phyloP scores from a whole-genome alignment of 805 yeast species.

The Saccharomyces kudriavzevii region DNA sequence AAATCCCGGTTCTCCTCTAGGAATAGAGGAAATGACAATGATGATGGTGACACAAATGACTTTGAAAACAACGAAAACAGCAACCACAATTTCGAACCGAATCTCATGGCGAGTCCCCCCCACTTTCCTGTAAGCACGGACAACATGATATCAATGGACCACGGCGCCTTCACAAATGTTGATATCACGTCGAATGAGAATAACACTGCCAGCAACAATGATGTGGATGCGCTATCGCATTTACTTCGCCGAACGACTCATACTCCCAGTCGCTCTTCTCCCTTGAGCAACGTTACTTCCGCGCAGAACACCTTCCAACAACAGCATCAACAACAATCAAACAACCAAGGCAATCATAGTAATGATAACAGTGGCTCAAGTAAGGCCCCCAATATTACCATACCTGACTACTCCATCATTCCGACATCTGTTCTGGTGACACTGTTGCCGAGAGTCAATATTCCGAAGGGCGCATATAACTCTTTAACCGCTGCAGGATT shows the following conservation, averaged over 20 bases:
- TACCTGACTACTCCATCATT: conserved; percentile 26
- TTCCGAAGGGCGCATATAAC: conserved; percentile 65
- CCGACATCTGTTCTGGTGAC: conserved; percentile 33
- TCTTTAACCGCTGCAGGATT: conserved; percentile 61
- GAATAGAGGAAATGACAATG: conserved; percentile 1
- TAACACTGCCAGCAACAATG: neutral
- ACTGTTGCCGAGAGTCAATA: conserved; percentile 50
- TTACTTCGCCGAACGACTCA: neutral
- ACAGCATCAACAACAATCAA: neutral
- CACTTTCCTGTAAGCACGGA: neutral
- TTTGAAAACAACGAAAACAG: neutral
- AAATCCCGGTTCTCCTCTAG: conserved; percentile 25
- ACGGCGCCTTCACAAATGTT: conserved; percentile 19
- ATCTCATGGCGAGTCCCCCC: conserved; percentile 3
- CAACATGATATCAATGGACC: conserved; percentile 9
- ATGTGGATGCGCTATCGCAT: neutral
- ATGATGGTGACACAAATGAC: neutral
- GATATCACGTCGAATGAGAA: conserved; percentile 8
- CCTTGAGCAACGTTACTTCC: neutral
- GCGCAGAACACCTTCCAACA: neutral
- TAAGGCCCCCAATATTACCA: conserved; percentile 14
- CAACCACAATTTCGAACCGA: neutral
- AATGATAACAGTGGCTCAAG: neutral
- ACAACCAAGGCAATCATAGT: neutral
- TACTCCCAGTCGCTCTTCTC: neutral